Percentiles rank a stretch among this genome's conserved stretches.
These are phyloP conservation scores for Protomyces macrosporus DNA, from an alignment of 1,139 yeast species.

Conservation along the genomic window DNA sequence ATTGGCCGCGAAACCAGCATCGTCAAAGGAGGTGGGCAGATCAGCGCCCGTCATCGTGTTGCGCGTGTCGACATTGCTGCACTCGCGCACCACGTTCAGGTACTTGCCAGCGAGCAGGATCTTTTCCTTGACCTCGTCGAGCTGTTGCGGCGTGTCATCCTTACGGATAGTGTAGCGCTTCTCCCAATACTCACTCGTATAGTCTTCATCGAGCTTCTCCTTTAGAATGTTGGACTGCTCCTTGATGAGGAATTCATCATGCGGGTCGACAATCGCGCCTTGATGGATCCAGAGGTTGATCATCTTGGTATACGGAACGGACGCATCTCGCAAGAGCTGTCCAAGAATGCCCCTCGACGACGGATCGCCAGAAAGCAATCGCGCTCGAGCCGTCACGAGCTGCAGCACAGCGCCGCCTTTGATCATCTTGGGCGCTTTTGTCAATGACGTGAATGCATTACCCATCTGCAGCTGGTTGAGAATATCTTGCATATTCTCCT, in stretches of 20 bases:
- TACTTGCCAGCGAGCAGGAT: slow-evolving; percentile 80
- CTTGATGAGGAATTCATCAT: slow-evolving; percentile 73
- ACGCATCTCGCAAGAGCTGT: slow-evolving; percentile 53
- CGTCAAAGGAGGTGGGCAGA: slow-evolving; percentile 19
- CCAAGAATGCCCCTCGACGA: slow-evolving; percentile 51
- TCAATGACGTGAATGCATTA: slow-evolving; percentile 1
- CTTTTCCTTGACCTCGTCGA: slow-evolving; percentile 52
- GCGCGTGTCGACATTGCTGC: slow-evolving; percentile 43
- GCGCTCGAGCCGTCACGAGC: slow-evolving; percentile 56
- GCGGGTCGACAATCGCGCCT: slow-evolving; percentile 74
- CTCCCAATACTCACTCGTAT: slow-evolving; percentile 76
- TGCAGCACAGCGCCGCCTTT: slow-evolving; percentile 45
- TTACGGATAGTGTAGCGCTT: slow-evolving; percentile 68
- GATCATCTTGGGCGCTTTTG: slow-evolving; percentile 26
- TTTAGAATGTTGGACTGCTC: slow-evolving; percentile 40
- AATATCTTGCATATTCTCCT: slow-evolving; percentile 38
- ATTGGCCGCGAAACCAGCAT: slow-evolving; percentile 39
- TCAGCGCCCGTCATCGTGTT: slow-evolving; percentile 35
- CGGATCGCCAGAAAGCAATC: slow-evolving; percentile 61
- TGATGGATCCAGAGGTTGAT: slow-evolving; percentile 69
- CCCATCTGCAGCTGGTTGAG: slow-evolving; percentile 34
- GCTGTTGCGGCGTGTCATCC: slow-evolving; percentile 70
- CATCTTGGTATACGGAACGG: slow-evolving; percentile 61
- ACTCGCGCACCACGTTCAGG: slow-evolving; percentile 63
- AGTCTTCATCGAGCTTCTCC: slow-evolving; percentile 46